phyloP scores from a whole-genome alignment of 352 stramenopile species.

The Saprolegnia parasitica region DNA sequence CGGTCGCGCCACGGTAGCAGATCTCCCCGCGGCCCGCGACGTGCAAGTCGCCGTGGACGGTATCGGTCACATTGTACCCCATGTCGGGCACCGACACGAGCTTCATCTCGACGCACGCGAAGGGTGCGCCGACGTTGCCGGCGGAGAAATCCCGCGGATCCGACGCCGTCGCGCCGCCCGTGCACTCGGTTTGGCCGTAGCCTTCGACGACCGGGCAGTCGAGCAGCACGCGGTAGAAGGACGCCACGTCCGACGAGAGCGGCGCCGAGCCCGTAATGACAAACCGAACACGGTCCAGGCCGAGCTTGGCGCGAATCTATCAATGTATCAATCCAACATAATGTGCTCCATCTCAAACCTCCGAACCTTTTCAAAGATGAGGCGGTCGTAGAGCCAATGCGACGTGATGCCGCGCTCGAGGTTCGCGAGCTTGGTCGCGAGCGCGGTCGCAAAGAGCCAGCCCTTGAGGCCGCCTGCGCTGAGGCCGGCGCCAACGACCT shows the following conservation, averaged over 20 bases:
- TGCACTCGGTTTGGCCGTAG: slow-evolving; percentile 93
- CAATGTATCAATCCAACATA: neutral
- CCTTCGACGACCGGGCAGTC: slow-evolving; percentile 88
- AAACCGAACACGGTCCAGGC: slow-evolving; percentile 66
- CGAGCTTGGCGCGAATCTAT: slow-evolving; percentile 72
- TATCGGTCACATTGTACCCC: slow-evolving; percentile 51
- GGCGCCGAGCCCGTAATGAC: slow-evolving; percentile 94
- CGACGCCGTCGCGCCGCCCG: slow-evolving; percentile 40
- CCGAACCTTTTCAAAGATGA: slow-evolving; percentile 93
- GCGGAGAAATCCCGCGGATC: slow-evolving; percentile 38
- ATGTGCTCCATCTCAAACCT: neutral
- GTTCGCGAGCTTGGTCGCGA: slow-evolving; percentile 42
- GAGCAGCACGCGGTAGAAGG: slow-evolving; percentile 92
- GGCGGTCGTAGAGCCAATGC: slow-evolving; percentile 88
- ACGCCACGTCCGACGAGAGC: slow-evolving; percentile 88
- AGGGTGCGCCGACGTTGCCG: slow-evolving; percentile 89
- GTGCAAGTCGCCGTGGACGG: slow-evolving; percentile 29
- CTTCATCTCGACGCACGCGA: slow-evolving; percentile 83
- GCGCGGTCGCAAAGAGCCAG: slow-evolving; percentile 79
- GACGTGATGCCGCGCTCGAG: slow-evolving; percentile 41
- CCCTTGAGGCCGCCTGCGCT: slow-evolving; percentile 53
- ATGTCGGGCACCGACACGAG: slow-evolving; percentile 95
- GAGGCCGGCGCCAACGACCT: slow-evolving; percentile 71
- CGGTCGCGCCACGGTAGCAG: slow-evolving; percentile 71
- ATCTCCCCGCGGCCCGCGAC: slow-evolving; percentile 23